A percentile compares a stretch with the other conserved stretches of the same genome.
Conservation (phyloP, 2,329 filamentous ascomycete species). For the Colletotrichum gloeosporioides region DNA sequence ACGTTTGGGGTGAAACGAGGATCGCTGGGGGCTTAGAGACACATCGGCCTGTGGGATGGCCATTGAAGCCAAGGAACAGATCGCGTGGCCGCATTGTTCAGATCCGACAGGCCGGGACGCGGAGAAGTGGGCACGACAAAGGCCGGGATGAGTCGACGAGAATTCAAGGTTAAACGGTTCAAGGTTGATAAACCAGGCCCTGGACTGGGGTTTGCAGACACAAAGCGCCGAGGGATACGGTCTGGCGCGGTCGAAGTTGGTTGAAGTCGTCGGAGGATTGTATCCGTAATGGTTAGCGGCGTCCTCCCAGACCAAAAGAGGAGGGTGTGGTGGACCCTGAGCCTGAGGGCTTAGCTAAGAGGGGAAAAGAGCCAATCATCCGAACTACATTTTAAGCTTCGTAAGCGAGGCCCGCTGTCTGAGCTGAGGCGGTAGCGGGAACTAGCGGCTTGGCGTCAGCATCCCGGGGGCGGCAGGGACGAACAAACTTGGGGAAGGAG, state of each 20-base stretch:
- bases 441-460: background rate
- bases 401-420: background rate
- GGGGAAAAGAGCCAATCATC: background rate
- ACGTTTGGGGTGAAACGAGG: background rate
- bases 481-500: background rate
- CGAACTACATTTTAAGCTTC: background rate
- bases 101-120: background rate
- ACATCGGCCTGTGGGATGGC: background rate
- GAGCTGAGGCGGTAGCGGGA: background rate
- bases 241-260: background rate
- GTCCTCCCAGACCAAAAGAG: background rate
- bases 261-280: background rate
- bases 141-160: background rate
- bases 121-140: background rate
- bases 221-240: slow-evolving; percentile 5
- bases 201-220: background rate
- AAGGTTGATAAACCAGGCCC: background rate
- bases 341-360: background rate
- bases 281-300: background rate
- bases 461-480: background rate
- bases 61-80: background rate
- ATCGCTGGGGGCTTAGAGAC: background rate
- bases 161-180: background rate
- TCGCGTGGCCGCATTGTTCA: background rate
- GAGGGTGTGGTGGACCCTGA: background rate